These are phyloP conservation scores for Clavaria fumosa DNA, from an alignment of 768 basidiomycete species.

Conservation along the genomic window DNA sequence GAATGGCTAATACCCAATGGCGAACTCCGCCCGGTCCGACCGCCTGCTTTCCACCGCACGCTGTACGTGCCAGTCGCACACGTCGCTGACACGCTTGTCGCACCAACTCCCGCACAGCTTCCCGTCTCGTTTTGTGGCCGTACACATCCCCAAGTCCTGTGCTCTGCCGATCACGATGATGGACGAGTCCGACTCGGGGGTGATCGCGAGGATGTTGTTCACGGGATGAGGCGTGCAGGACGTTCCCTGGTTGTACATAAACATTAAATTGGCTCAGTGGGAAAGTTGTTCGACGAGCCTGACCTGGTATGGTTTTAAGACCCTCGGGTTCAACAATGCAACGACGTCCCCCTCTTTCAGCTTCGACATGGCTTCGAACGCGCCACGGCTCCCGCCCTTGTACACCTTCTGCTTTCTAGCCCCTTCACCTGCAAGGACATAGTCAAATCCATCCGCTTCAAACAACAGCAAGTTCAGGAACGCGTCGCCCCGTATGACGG, in stretches of 20 bases:
- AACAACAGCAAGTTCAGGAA: slow-evolving; percentile 74
- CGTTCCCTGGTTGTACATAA: slow-evolving; percentile 21
- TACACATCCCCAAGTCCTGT: slow-evolving; percentile 76
- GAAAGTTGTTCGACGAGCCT: slow-evolving; percentile 10
- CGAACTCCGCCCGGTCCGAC: slow-evolving; percentile 74
- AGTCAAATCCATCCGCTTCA: slow-evolving; percentile 64
- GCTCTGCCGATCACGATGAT: slow-evolving; percentile 80
- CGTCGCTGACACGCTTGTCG: slow-evolving; percentile 72
- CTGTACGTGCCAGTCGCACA: slow-evolving; percentile 88
- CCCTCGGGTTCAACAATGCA: slow-evolving; percentile 74
- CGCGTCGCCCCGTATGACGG: slow-evolving; percentile 65
- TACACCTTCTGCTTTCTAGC: slow-evolving; percentile 48
- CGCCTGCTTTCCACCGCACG: slow-evolving; percentile 60
- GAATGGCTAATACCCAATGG: slow-evolving; percentile 35
- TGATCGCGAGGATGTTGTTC: slow-evolving; percentile 72
- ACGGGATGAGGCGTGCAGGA: slow-evolving; percentile 56
- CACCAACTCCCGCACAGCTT: slow-evolving; percentile 78
- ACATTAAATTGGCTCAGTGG: not conserved
- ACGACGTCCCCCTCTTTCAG: slow-evolving; percentile 82
- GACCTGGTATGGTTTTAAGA: slow-evolving; percentile 80
- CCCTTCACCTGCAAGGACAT: slow-evolving; percentile 35
- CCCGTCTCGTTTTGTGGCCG: slow-evolving; percentile 62
- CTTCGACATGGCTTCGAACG: slow-evolving; percentile 79
- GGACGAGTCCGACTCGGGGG: slow-evolving; percentile 66
- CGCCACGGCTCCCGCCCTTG: slow-evolving; percentile 81